Conservation (phyloP, 1,284 basidiomycete genomes). For the Puccinia horiana region DNA sequence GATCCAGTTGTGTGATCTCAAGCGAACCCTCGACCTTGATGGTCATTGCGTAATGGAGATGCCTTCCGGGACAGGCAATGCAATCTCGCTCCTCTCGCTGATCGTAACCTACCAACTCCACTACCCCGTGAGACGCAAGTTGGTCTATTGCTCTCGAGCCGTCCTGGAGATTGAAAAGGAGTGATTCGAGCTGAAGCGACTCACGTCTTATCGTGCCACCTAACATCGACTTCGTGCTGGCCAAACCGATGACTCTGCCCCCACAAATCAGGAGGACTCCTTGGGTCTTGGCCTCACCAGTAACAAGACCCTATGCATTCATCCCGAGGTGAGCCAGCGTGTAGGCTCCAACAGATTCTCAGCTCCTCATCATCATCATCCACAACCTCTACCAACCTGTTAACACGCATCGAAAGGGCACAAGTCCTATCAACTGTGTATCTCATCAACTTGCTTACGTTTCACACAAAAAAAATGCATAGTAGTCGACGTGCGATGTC, state of each 20-base stretch:
- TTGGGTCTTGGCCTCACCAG: conserved; percentile 89
- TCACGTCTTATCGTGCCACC: conserved; percentile 79
- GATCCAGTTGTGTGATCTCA: conserved; percentile 45
- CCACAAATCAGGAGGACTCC: conserved; percentile 76
- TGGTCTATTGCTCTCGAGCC: conserved; percentile 98
- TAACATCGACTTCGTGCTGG: conserved; percentile 62
- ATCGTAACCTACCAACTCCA: conserved; percentile 99
- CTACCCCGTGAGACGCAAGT: conserved; percentile 85
- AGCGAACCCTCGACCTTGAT: no score
- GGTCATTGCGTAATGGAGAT: conserved; percentile 99
- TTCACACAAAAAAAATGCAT: conserved; percentile 97
- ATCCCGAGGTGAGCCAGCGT: conserved; percentile 74
- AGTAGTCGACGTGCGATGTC: conserved; percentile 90
- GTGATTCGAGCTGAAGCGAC: conserved; percentile 85
- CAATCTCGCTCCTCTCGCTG: conserved; percentile 89
- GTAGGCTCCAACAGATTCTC: not conserved
- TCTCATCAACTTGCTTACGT: conserved; percentile 64
- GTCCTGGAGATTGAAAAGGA: conserved; percentile 99
- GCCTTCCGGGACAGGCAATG: conserved; percentile 99
- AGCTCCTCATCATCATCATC: not conserved
- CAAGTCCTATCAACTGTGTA: not conserved
- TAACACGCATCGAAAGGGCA: conserved; percentile 18
- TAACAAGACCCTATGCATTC: conserved; percentile 93
- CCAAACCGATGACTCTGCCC: conserved; percentile 64
- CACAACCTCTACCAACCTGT: not conserved